Evolutionary conservation across 2,329 filamentous ascomycete genomes (phyloP), one percentile per base, ranked within the genome.

Genomic region (Fusarium sp.): DNA sequence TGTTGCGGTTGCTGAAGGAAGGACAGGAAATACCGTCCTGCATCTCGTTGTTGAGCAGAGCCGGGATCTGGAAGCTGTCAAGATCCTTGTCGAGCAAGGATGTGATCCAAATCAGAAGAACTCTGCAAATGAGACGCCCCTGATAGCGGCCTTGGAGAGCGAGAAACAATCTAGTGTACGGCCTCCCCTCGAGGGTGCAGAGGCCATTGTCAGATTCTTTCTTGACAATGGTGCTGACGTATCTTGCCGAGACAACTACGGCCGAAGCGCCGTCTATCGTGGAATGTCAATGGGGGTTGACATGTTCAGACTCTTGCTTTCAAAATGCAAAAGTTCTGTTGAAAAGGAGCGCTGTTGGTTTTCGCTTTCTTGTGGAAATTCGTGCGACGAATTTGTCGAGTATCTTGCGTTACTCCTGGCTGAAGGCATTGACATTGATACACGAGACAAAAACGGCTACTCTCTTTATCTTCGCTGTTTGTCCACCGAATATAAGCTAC

Each of bases 211-310:
- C 25, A 46, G 52, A 11, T 66, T 53, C 9, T 33, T 69, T 1
- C 58, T 69, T 2, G 54, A 60, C 1, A 42, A 61, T 7, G 66
- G 61, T 5, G 53, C 58, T 6, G 56, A 69, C 8, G 58, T 58
- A 8, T 31, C 49, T 10, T 15, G 14, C 8, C 23, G 17, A 39
- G 45, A 53, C 8, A 23, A 25, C 0, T 0, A 19, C 1, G 63
- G 60, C 8, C 9, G 11, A 1, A 44, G 49, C 6, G 29, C 65
- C 2, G 14, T 63, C 3, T 2, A 2, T 2, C 6, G 11, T 5
- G 52, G 33, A 0, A 48, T 66, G 27, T 6, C 6, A 9, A 8
- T 21, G 6, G 38, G 47, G 1, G 3, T 21, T 3, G 36, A 45
- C 1, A 11, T 53, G 1, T 67, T 67, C 31, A 6, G 42, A 9